Evolutionary conservation across 2,329 filamentous ascomycete species (phyloP).

Genomic region (Magnaporthiopsis poae): DNA sequence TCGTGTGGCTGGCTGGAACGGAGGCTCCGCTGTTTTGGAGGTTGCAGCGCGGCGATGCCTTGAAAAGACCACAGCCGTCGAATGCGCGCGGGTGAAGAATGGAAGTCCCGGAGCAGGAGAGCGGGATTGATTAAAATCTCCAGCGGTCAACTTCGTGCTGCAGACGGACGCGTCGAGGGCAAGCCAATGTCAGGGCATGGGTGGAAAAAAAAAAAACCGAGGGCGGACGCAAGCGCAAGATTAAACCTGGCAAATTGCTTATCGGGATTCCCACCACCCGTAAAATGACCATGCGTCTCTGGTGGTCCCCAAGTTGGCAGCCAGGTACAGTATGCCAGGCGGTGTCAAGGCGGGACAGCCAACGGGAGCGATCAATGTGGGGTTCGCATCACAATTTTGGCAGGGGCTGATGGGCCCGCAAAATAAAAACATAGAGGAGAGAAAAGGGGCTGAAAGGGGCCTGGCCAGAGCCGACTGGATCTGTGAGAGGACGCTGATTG

Average conservation of each 20-base stretch:
- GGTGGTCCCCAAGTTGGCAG: neutral
- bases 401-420: neutral
- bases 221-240: neutral
- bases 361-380: neutral
- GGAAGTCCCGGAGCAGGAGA: neutral
- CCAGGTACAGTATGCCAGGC: neutral
- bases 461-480: neutral
- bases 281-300: neutral
- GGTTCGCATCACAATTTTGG: neutral
- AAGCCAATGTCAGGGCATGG: neutral
- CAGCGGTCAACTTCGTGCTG: neutral
- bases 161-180: neutral
- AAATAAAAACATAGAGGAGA: neutral
- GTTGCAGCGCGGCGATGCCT: neutral
- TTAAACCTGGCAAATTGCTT: neutral
- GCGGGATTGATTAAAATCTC: neutral
- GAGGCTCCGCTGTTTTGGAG: neutral
- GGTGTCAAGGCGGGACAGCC: neutral
- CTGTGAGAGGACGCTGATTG: neutral
- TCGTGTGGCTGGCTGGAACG: neutral
- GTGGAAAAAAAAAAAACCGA: neutral
- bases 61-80: neutral
- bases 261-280: neutral
- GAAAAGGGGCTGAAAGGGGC: neutral
- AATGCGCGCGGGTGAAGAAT: neutral